Evolutionary conservation across 2,329 filamentous ascomycete genomes (phyloP).

Genomic region (Ustilaginoidea virens): DNA sequence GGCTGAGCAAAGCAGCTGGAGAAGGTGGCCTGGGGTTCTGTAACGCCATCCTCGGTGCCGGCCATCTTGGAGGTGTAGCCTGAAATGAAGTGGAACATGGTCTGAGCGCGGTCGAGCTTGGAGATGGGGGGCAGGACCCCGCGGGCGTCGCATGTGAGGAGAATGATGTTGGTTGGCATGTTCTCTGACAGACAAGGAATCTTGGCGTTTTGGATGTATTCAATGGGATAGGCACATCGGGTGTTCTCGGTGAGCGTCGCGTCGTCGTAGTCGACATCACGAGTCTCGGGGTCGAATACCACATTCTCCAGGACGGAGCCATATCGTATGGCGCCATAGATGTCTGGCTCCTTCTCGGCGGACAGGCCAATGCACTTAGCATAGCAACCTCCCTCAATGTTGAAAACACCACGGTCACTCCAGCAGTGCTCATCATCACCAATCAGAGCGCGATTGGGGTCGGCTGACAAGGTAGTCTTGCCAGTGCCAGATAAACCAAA

Average conservation of each 20-base stretch:
- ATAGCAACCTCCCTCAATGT: slow-evolving; percentile 99
- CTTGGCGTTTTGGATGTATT: slow-evolving; percentile 98
- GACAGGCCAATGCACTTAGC: slow-evolving; percentile 97
- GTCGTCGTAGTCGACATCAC: slow-evolving; percentile 92
- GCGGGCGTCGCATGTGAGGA: slow-evolving; percentile 93
- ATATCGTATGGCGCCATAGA: slow-evolving; percentile 89
- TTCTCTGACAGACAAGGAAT: slow-evolving; percentile 80
- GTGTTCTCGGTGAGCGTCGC: slow-evolving; percentile 94
- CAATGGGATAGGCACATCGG: slow-evolving; percentile 94
- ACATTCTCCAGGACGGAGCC: slow-evolving; percentile 97
- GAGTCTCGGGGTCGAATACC: slow-evolving; percentile 83
- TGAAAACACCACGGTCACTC: slow-evolving; percentile 93
- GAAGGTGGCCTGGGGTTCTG: slow-evolving; percentile 96
- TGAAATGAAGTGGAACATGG: slow-evolving; percentile 99
- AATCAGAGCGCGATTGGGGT: slow-evolving; percentile 90
- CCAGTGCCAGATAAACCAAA: slow-evolving; percentile 97
- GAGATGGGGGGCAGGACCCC: slow-evolving; percentile 96
- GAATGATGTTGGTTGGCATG: slow-evolving; percentile 94
- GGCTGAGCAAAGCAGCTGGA: slow-evolving; percentile 98
- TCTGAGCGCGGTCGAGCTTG: slow-evolving; percentile 86
- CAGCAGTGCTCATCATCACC: slow-evolving; percentile 99
- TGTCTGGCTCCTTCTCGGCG: slow-evolving; percentile 97
- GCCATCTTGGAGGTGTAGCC: slow-evolving; percentile 99
- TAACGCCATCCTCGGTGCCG: slow-evolving; percentile 92
- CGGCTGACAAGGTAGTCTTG: slow-evolving; percentile 95